phyloP scores from a whole-genome alignment of 352 stramenopile species.

The Globisporangium polare region DNA sequence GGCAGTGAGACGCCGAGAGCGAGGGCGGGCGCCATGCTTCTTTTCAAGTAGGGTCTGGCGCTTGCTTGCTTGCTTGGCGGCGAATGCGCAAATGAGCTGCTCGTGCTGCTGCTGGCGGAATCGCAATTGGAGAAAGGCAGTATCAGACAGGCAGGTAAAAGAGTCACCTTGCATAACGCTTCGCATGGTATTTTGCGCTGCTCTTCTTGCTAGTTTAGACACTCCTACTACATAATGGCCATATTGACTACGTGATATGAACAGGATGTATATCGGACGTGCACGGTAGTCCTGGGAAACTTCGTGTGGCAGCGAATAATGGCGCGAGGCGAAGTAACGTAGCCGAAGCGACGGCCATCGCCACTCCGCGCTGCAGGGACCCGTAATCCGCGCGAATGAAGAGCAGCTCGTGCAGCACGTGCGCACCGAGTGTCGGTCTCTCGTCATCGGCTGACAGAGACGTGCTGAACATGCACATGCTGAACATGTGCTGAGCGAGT shows the following conservation, averaged over 20 bases:
- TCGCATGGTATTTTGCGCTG: too few species aligned
- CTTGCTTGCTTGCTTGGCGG: too few species aligned
- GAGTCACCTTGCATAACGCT: background rate
- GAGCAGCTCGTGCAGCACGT: background rate
- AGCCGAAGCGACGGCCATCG: background rate
- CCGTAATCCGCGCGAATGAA: background rate
- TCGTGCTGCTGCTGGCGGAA: background rate
- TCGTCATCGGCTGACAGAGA: background rate
- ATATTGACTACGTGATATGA: background rate
- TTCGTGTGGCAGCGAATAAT: background rate
- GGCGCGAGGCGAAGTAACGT: background rate
- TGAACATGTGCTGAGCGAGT: background rate
- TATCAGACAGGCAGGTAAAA: background rate
- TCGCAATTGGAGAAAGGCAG: too few species aligned
- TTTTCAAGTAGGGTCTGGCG: too few species aligned
- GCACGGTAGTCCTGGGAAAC: background rate
- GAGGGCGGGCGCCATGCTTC: constrained; percentile 11
- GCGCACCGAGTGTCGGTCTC: background rate
- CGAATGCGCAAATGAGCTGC: constrained; percentile 9
- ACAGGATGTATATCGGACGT: background rate
- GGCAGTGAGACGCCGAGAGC: constrained; percentile 74
- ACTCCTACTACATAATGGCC: too few species aligned
- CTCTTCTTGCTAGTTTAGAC: too few species aligned
- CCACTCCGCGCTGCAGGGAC: too few species aligned
- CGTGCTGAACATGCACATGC: background rate